phyloP scores from a whole-genome alignment of 306 rosid genomes.

The Casuarina equisetifolia region DNA sequence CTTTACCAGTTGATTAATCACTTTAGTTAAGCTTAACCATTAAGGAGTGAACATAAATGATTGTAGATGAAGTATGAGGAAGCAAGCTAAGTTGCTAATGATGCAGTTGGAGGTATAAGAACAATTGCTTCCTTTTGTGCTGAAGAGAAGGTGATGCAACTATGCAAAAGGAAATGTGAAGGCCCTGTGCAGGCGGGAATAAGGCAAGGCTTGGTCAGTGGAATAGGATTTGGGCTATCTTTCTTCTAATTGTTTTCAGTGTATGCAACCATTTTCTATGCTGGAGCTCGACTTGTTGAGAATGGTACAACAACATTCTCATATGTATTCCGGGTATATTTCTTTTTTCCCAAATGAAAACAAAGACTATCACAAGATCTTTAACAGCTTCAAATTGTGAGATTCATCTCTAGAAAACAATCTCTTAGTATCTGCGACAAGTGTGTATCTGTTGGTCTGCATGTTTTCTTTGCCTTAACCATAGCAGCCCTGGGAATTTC shows the following conservation, averaged over 20 bases:
- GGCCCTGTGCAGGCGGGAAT: constrained; percentile 51
- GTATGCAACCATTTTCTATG: constrained; percentile 51
- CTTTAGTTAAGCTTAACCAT: no score
- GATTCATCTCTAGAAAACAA: background rate
- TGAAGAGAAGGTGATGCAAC: constrained; percentile 56
- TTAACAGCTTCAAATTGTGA: background rate
- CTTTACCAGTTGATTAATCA: background rate
- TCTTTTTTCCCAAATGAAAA: background rate
- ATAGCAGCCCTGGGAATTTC: constrained; percentile 39
- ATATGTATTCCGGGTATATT: constrained; percentile 55
- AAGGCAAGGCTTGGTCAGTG: constrained; percentile 50
- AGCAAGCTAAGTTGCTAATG: constrained; percentile 67
- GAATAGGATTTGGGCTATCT: constrained; percentile 56
- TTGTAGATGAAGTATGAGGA: constrained; percentile 59
- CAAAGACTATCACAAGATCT: background rate
- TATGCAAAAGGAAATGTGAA: constrained; percentile 55
- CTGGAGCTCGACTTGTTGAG: constrained; percentile 54
- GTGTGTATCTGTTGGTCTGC: background rate
- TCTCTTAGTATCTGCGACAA: background rate
- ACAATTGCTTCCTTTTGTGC: constrained; percentile 71
- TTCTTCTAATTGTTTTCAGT: constrained; percentile 49
- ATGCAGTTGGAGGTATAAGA: constrained; percentile 58
- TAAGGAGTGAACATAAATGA: background rate
- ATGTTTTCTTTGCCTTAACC: constrained; percentile 51
- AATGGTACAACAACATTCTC: constrained; percentile 46